A percentile compares a stretch with the other conserved stretches of the same genome.
phyloP scores from a whole-genome alignment of 2,329 filamentous ascomycete genomes.

The Epichloe aotearoae region DNA sequence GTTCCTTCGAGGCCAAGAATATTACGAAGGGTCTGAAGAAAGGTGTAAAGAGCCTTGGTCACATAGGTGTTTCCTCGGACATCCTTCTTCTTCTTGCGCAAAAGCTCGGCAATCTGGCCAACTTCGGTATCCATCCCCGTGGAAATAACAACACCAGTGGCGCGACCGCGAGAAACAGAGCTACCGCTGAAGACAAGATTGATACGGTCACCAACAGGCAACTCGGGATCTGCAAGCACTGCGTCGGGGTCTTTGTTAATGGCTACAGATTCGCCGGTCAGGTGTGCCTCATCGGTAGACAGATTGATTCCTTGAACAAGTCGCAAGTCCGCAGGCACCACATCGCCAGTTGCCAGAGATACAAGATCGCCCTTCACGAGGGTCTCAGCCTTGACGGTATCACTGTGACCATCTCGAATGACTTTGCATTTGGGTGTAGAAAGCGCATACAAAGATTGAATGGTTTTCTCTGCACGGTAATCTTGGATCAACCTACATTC shows the following conservation, averaged over 20 bases:
- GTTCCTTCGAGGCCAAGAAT: constrained; percentile 61
- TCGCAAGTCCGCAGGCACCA: constrained; percentile 56
- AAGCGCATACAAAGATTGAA: constrained; percentile 45
- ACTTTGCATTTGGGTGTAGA: constrained; percentile 47
- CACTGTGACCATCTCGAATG: constrained; percentile 37
- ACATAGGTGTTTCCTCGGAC: constrained; percentile 29
- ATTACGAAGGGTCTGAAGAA: constrained; percentile 31
- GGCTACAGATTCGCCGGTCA: constrained; percentile 61
- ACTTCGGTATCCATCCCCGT: constrained; percentile 67
- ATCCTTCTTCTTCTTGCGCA: constrained; percentile 42
- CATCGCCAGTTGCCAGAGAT: constrained; percentile 49
- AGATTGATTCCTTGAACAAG: constrained; percentile 56
- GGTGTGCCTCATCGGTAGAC: constrained; percentile 61
- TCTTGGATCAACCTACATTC: constrained; percentile 40
- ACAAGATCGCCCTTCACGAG: constrained; percentile 57
- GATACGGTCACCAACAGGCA: constrained; percentile 54
- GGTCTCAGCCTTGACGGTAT: constrained; percentile 39
- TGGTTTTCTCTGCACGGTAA: constrained; percentile 47
- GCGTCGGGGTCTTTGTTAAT: constrained; percentile 51
- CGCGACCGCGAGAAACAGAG: constrained; percentile 58
- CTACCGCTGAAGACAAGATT: constrained; percentile 62
- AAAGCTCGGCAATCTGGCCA: constrained; percentile 58
- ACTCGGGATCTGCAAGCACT: constrained; percentile 36
- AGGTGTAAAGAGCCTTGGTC: constrained; percentile 27
- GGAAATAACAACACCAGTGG: constrained; percentile 52